These are phyloP conservation scores for Gracilaria domingensis DNA, from an alignment of 23 red algal genomes.

Conservation along the genomic window DNA sequence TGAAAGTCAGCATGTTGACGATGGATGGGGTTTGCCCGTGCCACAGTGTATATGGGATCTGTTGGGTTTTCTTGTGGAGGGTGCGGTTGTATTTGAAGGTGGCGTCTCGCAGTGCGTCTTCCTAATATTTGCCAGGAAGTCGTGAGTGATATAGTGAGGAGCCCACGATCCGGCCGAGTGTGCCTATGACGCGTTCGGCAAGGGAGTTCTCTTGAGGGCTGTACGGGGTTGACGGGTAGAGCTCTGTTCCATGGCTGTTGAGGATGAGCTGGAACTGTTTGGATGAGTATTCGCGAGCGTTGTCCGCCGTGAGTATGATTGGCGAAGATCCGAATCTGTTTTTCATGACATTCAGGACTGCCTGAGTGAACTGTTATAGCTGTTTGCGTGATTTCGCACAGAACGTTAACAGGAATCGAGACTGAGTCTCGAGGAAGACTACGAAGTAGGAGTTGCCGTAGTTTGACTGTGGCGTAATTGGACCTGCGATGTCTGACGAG, in stretches of 20 bases:
- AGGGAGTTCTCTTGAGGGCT: conserved; percentile 25
- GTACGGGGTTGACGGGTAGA: neutral
- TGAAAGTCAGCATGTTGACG: neutral
- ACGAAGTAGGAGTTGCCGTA: neutral
- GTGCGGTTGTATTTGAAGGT: conserved; percentile 5
- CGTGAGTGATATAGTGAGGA: neutral
- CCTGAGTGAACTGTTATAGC: neutral
- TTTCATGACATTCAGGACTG: neutral
- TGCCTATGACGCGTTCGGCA: neutral
- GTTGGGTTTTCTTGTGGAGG: neutral
- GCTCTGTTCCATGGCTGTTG: neutral
- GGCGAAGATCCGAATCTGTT: neutral
- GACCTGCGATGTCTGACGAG: neutral
- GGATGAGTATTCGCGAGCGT: conserved; percentile 16
- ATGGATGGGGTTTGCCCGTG: neutral
- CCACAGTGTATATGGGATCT: neutral
- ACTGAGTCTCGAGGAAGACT: neutral
- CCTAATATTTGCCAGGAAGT: neutral
- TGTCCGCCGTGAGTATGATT: neutral
- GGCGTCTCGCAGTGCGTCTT: neutral
- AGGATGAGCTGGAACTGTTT: neutral
- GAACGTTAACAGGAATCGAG: neutral
- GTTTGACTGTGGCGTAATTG: neutral
- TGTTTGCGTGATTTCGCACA: neutral
- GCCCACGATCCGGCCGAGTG: neutral